Conservation (phyloP, 2,329 filamentous ascomycete species). For the Botrytis medusae region DNA sequence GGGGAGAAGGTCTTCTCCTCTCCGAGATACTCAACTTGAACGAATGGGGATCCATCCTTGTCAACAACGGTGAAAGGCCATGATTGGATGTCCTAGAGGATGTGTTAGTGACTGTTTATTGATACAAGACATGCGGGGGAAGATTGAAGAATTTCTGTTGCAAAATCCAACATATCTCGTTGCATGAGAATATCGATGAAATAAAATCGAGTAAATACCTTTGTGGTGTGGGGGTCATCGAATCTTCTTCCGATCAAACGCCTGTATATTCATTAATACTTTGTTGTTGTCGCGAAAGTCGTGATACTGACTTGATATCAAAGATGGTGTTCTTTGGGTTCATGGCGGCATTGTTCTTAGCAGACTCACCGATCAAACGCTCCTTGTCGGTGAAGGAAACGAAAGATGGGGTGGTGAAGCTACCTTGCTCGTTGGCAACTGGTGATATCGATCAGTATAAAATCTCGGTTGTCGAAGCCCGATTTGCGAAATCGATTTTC, state of each 20-base stretch:
- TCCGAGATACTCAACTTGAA: constrained; percentile 93
- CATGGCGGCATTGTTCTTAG: constrained; percentile 99
- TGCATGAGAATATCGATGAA: neutral
- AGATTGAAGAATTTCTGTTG: neutral
- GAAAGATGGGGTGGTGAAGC: constrained; percentile 98
- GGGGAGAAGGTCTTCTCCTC: constrained; percentile 96
- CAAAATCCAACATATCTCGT: neutral
- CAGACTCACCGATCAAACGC: constrained; percentile 98
- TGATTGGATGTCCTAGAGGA: constrained; percentile 64
- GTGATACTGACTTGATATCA: constrained; percentile 84
- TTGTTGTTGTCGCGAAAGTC: constrained; percentile 1
- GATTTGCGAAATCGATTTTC: constrained; percentile 4
- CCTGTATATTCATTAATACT: constrained; percentile 50
- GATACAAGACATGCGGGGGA: neutral
- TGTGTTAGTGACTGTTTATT: neutral
- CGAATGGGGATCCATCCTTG: constrained; percentile 81
- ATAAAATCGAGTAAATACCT: constrained; percentile 50
- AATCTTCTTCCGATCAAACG: constrained; percentile 96
- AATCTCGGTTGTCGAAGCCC: neutral
- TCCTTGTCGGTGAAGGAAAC: constrained; percentile 99
- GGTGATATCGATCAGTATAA: constrained; percentile 13
- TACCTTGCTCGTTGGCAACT: constrained; percentile 98
- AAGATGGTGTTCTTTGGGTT: constrained; percentile 98
- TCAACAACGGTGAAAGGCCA: constrained; percentile 99
- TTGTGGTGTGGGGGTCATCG: constrained; percentile 95